Base-by-base conservation (phyloP, 306 rosid species). In the Medicago ruthenica region DNA sequence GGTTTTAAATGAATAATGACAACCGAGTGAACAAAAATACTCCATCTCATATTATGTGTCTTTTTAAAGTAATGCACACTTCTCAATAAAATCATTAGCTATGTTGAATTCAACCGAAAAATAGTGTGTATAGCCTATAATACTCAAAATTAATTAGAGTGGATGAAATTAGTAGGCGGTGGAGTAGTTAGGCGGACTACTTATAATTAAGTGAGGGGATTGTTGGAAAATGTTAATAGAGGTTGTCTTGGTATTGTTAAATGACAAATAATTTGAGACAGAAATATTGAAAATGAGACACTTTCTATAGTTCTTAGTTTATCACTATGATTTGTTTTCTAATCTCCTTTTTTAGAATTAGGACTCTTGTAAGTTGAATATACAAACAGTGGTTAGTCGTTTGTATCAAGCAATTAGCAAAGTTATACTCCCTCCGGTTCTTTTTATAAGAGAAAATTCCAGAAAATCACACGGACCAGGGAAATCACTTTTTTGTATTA, bases 1-100 rank as follows among this genome's bases (percentile, higher is more conserved):
- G 20, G 20, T 57, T 85, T 63, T 40, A 41, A 71, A 50, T 62
- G 57, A 79, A 59, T 48, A 74, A 58, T 5, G 22, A 6, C 39
- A 57, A 51, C 55, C n/a, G 9, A 66, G 71, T 6, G 51, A 66
- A 66, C 39, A 67, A 44, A 37, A 65, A 27, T 27, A 27, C 24
- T 53, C 24, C 22, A 2, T 53, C 11, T 53, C 13, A 53, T 53
- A 17, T 53, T 17, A 17, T 17, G 60, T 17, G 60, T 18, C 27
- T 53, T 53, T 53, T 53, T 8, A 53, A 53, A 53, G 60, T 17
- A 53, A 17, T 17, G 27, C 11, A 8, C 60, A 17, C 60, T 45
- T 44, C 50, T 47, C n/a, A 48, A 48, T n/a, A 48, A 48, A 48
- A 48, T 15, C 17, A 48, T 15, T 14, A 15, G 8, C n/a, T 48